A percentile compares a stretch with the other conserved stretches of the same genome.
phyloP scores from a whole-genome alignment of 139 green algal species.

The Mesotaenium endlicherianum region DNA sequence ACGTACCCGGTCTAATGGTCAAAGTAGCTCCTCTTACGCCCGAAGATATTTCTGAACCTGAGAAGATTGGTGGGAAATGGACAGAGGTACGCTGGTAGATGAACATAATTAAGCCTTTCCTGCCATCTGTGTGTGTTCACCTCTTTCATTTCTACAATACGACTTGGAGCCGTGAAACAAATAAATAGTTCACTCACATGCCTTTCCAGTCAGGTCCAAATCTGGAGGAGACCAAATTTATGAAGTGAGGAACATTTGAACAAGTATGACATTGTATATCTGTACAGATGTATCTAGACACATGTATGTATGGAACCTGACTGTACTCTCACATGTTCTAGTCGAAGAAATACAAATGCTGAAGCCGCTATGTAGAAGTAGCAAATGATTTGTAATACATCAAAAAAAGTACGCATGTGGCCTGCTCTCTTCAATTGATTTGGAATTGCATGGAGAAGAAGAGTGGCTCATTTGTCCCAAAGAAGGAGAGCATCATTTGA shows the following conservation, averaged over 20 bases:
- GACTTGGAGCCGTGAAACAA: no score
- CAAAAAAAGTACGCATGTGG: no score
- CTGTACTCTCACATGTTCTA: no score
- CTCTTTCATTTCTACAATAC: background rate
- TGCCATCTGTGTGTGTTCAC: background rate
- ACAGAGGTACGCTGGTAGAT: background rate
- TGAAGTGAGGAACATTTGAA: background rate
- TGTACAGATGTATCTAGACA: no score
- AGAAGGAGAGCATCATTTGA: no score
- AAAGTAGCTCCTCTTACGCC: background rate
- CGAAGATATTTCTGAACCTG: background rate
- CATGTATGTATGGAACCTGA: no score
- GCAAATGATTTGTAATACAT: no score
- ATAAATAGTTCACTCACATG: no score
- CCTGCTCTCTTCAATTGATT: background rate
- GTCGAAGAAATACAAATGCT: no score
- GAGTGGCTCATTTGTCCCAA: background rate
- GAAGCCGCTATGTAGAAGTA: no score
- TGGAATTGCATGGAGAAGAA: background rate
- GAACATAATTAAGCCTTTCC: background rate
- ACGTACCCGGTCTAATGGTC: background rate
- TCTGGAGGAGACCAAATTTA: background rate
- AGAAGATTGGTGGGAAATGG: background rate
- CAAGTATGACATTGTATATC: no score
- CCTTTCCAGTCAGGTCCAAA: no score